Conservation (phyloP, 2,329 filamentous ascomycete species). For the Cordyceps militaris region DNA sequence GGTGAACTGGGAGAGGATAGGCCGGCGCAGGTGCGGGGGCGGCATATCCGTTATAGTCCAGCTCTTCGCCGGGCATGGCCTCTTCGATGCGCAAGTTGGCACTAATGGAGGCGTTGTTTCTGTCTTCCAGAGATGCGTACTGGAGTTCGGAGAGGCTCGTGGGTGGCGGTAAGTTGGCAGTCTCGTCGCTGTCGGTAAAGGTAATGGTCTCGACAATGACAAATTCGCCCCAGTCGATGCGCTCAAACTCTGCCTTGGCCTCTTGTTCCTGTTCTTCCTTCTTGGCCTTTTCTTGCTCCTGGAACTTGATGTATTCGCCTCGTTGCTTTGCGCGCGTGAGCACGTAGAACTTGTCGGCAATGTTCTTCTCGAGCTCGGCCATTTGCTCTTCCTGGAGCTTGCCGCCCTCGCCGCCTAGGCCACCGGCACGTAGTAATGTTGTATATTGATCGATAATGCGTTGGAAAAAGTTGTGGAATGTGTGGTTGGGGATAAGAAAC, state of each 20-base stretch:
- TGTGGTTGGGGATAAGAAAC: constrained; percentile 91
- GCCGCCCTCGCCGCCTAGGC: constrained; percentile 57
- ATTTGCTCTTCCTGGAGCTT: constrained; percentile 67
- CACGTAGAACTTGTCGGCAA: constrained; percentile 72
- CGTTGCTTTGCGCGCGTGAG: constrained; percentile 75
- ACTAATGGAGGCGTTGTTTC: constrained; percentile 80
- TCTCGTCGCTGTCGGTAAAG: constrained; percentile 84
- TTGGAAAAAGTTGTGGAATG: constrained; percentile 91
- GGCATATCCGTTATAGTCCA: constrained; percentile 45
- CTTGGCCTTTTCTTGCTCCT: constrained; percentile 78
- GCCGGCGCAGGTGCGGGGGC: constrained; percentile 24
- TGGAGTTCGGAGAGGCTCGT: constrained; percentile 87
- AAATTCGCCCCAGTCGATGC: constrained; percentile 98
- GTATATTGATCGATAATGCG: constrained; percentile 90
- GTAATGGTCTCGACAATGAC: constrained; percentile 90
- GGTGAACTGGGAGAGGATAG: constrained; percentile 39
- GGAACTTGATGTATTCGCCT: constrained; percentile 78
- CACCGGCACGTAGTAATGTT: constrained; percentile 62
- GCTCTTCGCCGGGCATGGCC: constrained; percentile 77
- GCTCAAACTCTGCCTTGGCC: constrained; percentile 66
- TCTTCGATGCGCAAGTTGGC: constrained; percentile 85
- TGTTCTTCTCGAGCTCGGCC: constrained; percentile 64
- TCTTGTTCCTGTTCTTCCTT: constrained; percentile 83
- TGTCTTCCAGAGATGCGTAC: constrained; percentile 89
- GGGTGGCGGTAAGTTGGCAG: constrained; percentile 77